Percentiles rank a stretch among this genome's conserved stretches.
Conservation (phyloP, 2,329 filamentous ascomycete genomes). For the Paecilomyces niveus region DNA sequence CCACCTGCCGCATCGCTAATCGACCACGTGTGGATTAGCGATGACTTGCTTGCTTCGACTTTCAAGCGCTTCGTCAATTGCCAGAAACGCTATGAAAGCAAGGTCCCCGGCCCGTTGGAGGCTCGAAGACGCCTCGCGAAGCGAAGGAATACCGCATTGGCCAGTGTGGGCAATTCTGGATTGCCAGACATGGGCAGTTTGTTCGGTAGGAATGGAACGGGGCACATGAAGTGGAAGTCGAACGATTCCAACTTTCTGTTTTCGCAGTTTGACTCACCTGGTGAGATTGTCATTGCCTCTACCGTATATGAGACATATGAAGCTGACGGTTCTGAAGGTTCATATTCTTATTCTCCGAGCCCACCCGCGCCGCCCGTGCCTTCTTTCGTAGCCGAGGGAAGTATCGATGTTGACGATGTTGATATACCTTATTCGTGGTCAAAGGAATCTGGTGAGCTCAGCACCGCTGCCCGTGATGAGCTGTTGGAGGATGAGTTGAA, state of each 20-base stretch:
- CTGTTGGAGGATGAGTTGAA: slow-evolving; percentile 12
- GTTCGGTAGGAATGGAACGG: slow-evolving; percentile 34
- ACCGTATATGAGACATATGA: background rate
- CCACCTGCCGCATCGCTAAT: slow-evolving; percentile 16
- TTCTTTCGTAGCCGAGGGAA: slow-evolving; percentile 1
- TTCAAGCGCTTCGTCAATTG: slow-evolving; percentile 43
- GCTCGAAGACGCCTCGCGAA: slow-evolving; percentile 50
- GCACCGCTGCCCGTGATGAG: slow-evolving; percentile 3
- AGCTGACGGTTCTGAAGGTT: slow-evolving; percentile 7
- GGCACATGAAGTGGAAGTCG: slow-evolving; percentile 29
- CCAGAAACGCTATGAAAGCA: slow-evolving; percentile 51
- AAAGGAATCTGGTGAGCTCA: background rate
- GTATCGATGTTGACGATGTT: background rate
- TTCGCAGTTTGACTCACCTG: slow-evolving; percentile 13
- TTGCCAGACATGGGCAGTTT: slow-evolving; percentile 32
- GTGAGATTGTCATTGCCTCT: slow-evolving; percentile 11
- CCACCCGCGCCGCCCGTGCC: slow-evolving; percentile 10
- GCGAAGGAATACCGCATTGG: slow-evolving; percentile 47
- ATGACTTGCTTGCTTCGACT: slow-evolving; percentile 37
- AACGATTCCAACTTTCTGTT: slow-evolving; percentile 12
- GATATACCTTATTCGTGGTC: background rate
- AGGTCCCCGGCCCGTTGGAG: slow-evolving; percentile 57
- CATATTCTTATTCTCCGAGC: slow-evolving; percentile 12
- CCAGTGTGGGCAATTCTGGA: slow-evolving; percentile 23
- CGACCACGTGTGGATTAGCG: slow-evolving; percentile 40